phyloP scores from a whole-genome alignment of 2,329 filamentous ascomycete species.

The Alternaria conjuncta region DNA sequence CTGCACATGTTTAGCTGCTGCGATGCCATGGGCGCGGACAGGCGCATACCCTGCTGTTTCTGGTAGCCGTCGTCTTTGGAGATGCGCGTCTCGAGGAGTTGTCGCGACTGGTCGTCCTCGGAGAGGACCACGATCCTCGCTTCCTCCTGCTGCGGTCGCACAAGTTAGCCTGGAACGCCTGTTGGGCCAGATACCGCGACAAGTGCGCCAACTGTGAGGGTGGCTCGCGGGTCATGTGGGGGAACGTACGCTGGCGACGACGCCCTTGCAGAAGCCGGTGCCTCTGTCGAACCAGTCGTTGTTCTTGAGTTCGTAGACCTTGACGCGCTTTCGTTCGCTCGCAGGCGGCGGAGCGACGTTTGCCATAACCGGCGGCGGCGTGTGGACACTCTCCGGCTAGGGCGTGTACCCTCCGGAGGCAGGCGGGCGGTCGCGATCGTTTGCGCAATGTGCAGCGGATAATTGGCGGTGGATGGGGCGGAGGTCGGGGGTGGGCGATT shows the following conservation, averaged over 20 bases:
- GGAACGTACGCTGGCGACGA: slow-evolving; percentile 71
- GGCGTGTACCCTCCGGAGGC: slow-evolving; percentile 29
- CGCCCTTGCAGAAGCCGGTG: slow-evolving; percentile 90
- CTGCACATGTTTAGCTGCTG: slow-evolving; percentile 56
- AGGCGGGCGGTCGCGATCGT: slow-evolving; percentile 34
- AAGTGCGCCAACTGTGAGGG: slow-evolving; percentile 15
- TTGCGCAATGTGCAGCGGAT: slow-evolving; percentile 26
- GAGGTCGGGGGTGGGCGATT: slow-evolving; percentile 18
- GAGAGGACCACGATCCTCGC: slow-evolving; percentile 90
- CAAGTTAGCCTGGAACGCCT: slow-evolving; percentile 46
- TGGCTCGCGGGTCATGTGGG: not conserved
- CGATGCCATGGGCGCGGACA: not conserved
- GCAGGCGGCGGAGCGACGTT: slow-evolving; percentile 50
- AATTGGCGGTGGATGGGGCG: slow-evolving; percentile 21
- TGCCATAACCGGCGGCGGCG: slow-evolving; percentile 14
- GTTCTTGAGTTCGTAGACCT: slow-evolving; percentile 97
- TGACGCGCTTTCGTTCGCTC: slow-evolving; percentile 73
- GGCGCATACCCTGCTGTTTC: slow-evolving; percentile 85
- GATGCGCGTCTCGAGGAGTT: slow-evolving; percentile 87
- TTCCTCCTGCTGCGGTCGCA: slow-evolving; percentile 71
- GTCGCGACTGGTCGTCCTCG: slow-evolving; percentile 84
- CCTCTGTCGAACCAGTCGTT: slow-evolving; percentile 99
- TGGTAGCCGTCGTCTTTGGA: slow-evolving; percentile 95
- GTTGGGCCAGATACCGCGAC: slow-evolving; percentile 17
- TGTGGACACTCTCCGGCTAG: slow-evolving; percentile 37